Base-by-base conservation (phyloP, 2,329 filamentous ascomycete species). In the Zasmidium angulare region DNA sequence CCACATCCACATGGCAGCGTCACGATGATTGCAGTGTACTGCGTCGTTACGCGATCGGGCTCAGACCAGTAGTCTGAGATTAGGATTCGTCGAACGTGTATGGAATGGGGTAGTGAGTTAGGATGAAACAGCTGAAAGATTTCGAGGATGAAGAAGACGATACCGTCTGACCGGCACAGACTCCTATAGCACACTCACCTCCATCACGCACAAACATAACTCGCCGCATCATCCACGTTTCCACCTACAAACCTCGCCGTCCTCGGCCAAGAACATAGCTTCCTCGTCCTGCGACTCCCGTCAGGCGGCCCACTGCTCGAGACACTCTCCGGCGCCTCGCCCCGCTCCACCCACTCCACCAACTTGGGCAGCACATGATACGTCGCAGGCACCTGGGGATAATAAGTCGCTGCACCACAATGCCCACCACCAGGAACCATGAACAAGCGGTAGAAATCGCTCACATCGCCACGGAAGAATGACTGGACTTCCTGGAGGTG, bases 381-480 rank as follows among this genome's bases (percentile, higher is more conserved):
- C 6, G 64, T 71, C 1, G 63, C 69, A 2, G 74, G 74, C 22
- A 71, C 71, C 19, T 64, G 62, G 2, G 73, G 71, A 64, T 75
- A 76, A 3, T 63, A 60, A 9, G 63, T 43, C 3, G 71, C 71
- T 21, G 71, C 60, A n/a, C 74, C 72, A 56, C 74, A 76, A 62
- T 78, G 76, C 0, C 76, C 75, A 43, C 74, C 73, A 10, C 66
- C 75, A 1, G 76, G 76, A 4, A 76, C 61, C 75, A 77, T 77
- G 55, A 74, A 77, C 2, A 77, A 55, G 2, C 69, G 63, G 53
- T 74, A 70, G 57, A 72, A 77, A 23, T 74, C 71, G 6, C 65
- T 60, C 22, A 75, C 60, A 19, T 72, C 63, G 1, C 58, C 66
- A 10, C 55, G 58, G 4, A 66, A 67, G 22, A 61, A 65, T 14